Evolutionary conservation across 2,329 filamentous ascomycete genomes (phyloP).

Genomic region (Neopestalotiopsis sp.): DNA sequence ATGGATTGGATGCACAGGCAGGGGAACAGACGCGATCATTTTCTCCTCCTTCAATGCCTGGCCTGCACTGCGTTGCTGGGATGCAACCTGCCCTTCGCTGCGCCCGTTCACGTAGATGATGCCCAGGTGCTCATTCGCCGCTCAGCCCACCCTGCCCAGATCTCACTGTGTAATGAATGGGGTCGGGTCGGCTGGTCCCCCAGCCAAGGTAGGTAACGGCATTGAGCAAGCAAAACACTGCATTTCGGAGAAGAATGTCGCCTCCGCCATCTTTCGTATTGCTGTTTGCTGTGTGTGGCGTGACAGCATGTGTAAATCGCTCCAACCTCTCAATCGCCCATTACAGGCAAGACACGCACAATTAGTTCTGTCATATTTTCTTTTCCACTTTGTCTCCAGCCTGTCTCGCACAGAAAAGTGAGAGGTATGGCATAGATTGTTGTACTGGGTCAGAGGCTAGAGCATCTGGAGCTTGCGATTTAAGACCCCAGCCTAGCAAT

Average conservation of each 20-base stretch:
- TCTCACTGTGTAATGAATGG: no score
- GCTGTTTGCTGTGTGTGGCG: not conserved
- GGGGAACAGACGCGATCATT: not conserved
- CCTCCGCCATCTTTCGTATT: not conserved
- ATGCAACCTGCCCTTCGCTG: not conserved
- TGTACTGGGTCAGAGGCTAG: not conserved
- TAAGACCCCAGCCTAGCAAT: conserved; percentile 1
- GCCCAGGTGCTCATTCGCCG: not conserved
- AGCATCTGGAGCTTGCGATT: not conserved
- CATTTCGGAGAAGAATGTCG: not conserved
- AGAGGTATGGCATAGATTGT: not conserved
- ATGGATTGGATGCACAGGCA: not conserved
- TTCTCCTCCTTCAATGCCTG: not conserved
- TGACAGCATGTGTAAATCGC: not conserved
- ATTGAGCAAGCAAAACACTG: not conserved
- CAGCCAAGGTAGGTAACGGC: no score
- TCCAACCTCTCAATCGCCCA: not conserved
- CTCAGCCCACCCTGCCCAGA: no score
- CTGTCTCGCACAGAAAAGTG: not conserved
- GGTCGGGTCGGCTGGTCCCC: no score
- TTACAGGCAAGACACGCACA: not conserved
- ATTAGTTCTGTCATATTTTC: not conserved
- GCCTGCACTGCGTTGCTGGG: not conserved
- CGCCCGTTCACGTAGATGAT: not conserved
- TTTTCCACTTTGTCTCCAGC: not conserved